These are phyloP conservation scores for Tolypocladium tropicale DNA, from an alignment of 2,329 filamentous ascomycete species.

Conservation along the genomic window DNA sequence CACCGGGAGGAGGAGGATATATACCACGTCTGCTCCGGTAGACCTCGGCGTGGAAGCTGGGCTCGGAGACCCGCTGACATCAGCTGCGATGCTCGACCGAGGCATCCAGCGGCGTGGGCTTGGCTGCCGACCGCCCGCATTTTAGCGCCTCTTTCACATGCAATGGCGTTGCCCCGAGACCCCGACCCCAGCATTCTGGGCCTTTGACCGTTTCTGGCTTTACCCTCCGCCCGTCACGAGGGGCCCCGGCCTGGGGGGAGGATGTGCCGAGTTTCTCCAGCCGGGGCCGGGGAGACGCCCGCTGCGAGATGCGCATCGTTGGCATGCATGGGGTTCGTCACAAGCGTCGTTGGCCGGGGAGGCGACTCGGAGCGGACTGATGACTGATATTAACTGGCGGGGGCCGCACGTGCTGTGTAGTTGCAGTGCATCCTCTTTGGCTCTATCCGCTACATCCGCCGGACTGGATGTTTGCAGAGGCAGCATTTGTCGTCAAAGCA, in stretches of 20 bases:
- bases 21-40: not conserved
- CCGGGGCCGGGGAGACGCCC: not conserved
- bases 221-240: constrained; percentile 3
- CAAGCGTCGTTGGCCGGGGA: not conserved
- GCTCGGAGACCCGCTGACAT: constrained; percentile 13
- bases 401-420: not conserved
- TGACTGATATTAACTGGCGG: not conserved
- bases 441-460: not conserved
- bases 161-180: not conserved
- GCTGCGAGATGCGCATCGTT: not conserved
- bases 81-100: constrained; percentile 16
- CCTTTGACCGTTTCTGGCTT: not conserved
- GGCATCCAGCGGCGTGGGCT: constrained; percentile 18
- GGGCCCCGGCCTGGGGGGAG: not conserved
- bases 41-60: constrained; percentile 3
- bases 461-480: not conserved
- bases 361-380: not conserved
- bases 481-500: not conserved
- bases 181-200: not conserved
- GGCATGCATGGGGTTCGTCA: not conserved
- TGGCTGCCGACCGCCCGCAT: constrained; percentile 6
- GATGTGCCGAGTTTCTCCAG: constrained; percentile 5
- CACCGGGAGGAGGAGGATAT: not conserved
- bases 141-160: constrained; percentile 21
- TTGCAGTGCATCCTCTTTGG: not conserved